These are phyloP conservation scores for Theileria parva DNA, from an alignment of 169 alveolate genomes.

Conservation along the genomic window DNA sequence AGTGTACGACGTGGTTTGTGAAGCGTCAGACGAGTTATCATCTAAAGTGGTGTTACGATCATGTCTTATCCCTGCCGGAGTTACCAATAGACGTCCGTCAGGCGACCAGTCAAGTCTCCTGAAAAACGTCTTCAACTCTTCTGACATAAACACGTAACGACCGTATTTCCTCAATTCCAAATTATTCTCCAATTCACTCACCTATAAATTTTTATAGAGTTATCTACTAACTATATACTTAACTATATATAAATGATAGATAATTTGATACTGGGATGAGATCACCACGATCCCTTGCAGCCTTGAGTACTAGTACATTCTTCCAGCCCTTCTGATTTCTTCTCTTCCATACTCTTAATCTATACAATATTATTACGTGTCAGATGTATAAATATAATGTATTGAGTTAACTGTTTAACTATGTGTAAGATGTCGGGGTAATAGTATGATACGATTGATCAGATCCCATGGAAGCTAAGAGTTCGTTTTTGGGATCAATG, in stretches of 20 bases:
- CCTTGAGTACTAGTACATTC: conserved; percentile 48
- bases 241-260: no score
- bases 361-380: not conserved
- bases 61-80: conserved; percentile 85
- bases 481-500: conserved; percentile 73
- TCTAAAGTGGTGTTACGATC: not conserved
- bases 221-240: no score
- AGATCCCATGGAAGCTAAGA: conserved; percentile 86
- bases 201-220: conserved; percentile 2
- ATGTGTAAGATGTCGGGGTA: not conserved
- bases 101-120: conserved; percentile 90
- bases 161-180: conserved; percentile 45
- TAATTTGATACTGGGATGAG: conserved; percentile 17
- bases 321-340: conserved; percentile 75
- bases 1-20: conserved; percentile 30
- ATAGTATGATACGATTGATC: conserved; percentile 70
- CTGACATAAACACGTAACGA: conserved; percentile 77
- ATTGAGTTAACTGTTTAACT: not conserved
- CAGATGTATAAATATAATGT: not conserved
- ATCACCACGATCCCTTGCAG: conserved; percentile 54
- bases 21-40: not conserved
- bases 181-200: conserved; percentile 28
- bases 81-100: conserved; percentile 81
- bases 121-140: conserved; percentile 84
- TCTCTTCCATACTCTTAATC: conserved; percentile 75